These are phyloP conservation scores for Lentinula edodes DNA, from an alignment of 768 basidiomycete species.

Conservation along the genomic window DNA sequence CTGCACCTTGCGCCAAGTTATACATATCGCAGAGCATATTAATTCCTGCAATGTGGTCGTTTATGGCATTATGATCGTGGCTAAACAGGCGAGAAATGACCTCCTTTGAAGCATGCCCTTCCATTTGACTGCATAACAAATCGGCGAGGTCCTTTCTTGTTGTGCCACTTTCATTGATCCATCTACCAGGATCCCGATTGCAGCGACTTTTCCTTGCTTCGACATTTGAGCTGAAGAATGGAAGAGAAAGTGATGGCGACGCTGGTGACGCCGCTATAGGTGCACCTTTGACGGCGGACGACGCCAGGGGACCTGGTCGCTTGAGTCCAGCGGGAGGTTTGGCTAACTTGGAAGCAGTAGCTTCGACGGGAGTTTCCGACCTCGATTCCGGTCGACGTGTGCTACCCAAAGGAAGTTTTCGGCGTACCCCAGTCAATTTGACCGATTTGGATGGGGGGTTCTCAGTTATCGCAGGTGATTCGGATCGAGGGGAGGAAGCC, in stretches of 20 bases:
- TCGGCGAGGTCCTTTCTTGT: conserved; percentile 87
- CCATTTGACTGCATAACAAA: conserved; percentile 87
- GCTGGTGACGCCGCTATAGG: conserved; percentile 26
- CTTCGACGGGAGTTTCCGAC: conserved; percentile 35
- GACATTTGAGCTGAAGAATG: conserved; percentile 47
- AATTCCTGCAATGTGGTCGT: conserved; percentile 83
- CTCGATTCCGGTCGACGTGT: conserved; percentile 44
- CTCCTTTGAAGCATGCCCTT: conserved; percentile 71
- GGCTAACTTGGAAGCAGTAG: conserved; percentile 27
- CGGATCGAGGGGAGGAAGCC: conserved; percentile 37
- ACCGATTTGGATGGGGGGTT: conserved; percentile 11
- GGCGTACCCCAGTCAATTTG: conserved; percentile 63
- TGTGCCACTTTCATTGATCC: conserved; percentile 83
- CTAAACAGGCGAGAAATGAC: conserved; percentile 81
- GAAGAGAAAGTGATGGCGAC: conserved; percentile 26
- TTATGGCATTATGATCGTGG: conserved; percentile 92
- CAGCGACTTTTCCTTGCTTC: conserved; percentile 65
- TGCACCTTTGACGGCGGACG: conserved; percentile 24
- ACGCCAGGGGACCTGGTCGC: conserved; percentile 31
- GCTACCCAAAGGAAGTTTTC: conserved; percentile 62
- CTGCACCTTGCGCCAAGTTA: conserved; percentile 46
- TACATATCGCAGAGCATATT: conserved; percentile 73
- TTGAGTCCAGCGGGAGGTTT: conserved; percentile 35
- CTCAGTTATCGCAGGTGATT: conserved; percentile 22
- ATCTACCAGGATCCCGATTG: conserved; percentile 70